Evolutionary conservation across 176 grass and related monocot genomes (phyloP).

Genomic region (Cenchrus americanus): DNA sequence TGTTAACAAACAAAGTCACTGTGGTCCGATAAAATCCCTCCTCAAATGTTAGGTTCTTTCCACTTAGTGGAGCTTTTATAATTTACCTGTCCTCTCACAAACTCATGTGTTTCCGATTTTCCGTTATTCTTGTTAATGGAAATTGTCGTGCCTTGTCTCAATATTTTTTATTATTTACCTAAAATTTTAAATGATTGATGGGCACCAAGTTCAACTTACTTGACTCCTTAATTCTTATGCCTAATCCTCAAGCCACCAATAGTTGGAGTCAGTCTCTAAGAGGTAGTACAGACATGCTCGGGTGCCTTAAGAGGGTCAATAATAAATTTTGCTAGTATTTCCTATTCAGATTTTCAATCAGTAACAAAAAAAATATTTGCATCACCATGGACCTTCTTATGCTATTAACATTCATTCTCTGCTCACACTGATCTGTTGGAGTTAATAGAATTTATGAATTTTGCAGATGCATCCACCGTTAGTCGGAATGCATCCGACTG

Average conservation of each 20-base stretch:
- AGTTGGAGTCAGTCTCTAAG: background rate
- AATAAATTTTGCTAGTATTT: conserved; percentile 8
- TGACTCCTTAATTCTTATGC: background rate
- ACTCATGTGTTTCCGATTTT: background rate
- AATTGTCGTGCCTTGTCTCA: background rate
- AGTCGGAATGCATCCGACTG: conserved; percentile 66
- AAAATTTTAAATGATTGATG: background rate
- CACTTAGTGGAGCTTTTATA: background rate
- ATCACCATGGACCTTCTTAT: background rate
- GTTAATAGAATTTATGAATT: conserved; percentile 9
- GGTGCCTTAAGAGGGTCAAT: background rate
- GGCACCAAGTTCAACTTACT: background rate
- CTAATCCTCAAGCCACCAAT: background rate
- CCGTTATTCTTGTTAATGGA: background rate
- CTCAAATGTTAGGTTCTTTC: background rate
- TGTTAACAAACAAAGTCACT: background rate
- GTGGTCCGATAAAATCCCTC: background rate
- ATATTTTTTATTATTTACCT: background rate
- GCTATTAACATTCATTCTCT: background rate
- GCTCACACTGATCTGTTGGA: background rate
- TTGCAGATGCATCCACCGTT: conserved; percentile 73
- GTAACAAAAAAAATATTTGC: background rate
- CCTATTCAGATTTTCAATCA: background rate
- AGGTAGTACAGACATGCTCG: conserved; percentile 2
- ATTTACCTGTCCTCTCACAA: background rate